Base-by-base conservation (phyloP, 805 yeast species). In the Blastobotrys parvus region DNA sequence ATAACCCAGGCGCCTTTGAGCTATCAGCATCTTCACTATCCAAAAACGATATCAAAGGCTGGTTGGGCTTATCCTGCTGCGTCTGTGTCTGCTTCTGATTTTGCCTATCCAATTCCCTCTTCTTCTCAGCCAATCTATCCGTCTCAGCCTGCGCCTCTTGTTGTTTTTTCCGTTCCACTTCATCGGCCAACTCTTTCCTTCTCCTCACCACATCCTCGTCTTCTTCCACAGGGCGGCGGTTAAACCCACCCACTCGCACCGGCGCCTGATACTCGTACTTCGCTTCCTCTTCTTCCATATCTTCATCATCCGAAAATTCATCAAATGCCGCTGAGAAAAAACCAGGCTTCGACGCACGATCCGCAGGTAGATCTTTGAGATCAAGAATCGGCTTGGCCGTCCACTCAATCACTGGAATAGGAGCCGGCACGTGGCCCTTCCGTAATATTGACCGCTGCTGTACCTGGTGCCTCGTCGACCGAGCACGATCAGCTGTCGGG, bases 241-340 rank as follows among this genome's bases (percentile, higher is more conserved):
- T 39, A 23, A 30, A 23, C 18, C 18, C 13, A 19, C 36, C 36
- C 5, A 7, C 6, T 5, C 16, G 21, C 20, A 34, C 21, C 30
- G 10, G 32, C 42, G 30, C 37, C 32, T 27, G 11, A 10, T 45
- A 36, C 34, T 25, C 19, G 13, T 29, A 36, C 3, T 25, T 32
- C 34, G 35, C 21, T 6, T 2, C 42, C 3, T 32, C 32, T 27
- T 42, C 40, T 31, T 37, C 3, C 4, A 43, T 51, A 4, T 52
- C 53, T 8, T 53, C 58, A 18, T 57, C 61, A n/a, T 50, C 53
- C 16, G 53, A 57, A 30, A 55, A 45, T 40, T 57, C 52, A n/a
- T 58, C 63, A 35, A 63, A 59, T 21, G 55, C 56, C 1, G 63
- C 67, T 2, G 61, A 49, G 31, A 59, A 57, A 38, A 49, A 60